Evolutionary conservation across 371 early-diverging fungal species (phyloP), one percentile per base, ranked within the genome.

Genomic region (Smittium culicis): DNA sequence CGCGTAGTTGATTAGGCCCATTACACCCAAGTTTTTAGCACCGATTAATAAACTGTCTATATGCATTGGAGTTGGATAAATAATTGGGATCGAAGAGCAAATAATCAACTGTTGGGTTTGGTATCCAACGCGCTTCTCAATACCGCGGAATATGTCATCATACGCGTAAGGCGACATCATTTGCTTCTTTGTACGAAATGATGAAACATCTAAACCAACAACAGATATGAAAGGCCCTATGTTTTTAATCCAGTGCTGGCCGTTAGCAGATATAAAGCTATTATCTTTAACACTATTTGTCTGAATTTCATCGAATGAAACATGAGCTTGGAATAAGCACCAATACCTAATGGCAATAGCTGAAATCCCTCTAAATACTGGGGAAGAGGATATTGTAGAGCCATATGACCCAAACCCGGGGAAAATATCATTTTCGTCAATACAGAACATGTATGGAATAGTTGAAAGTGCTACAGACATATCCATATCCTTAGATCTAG

Each of bases 321-420:
- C 87, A 73, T 91, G 92, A 0, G 88, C 89, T 74, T 93, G 94
- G 81, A 91, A 93, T 54, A 89, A 75, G 61, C 88, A 82, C 73
- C 85, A 92, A 79, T 87, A 90, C 20, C 86, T 82, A 30, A 79
- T 74, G 17, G 91, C 92, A 34, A 84, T 74, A 2, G 77, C 77
- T 34, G 76, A 78, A 56, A 87, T 78, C 64, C 81, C 81, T 28
- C 72, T 65, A 70, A 86, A 77, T 35, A 81, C 77, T 33, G 66
- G 81, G 67, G 85, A 82, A 54, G 79, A 70, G 65, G 83, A 86
- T 69, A 90, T 81, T 32, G 81, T 77, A 31, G 82, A 83, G 17
- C 86, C 86, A 72, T 91, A 89, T 14, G 85, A 85, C 24, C 92
- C 92, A 70, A 79, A 86, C 1, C 86, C 86, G 63, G 86, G 85